Conservation (phyloP, 129 eudicot genomes). For the Saposhnikovia divaricata region DNA sequence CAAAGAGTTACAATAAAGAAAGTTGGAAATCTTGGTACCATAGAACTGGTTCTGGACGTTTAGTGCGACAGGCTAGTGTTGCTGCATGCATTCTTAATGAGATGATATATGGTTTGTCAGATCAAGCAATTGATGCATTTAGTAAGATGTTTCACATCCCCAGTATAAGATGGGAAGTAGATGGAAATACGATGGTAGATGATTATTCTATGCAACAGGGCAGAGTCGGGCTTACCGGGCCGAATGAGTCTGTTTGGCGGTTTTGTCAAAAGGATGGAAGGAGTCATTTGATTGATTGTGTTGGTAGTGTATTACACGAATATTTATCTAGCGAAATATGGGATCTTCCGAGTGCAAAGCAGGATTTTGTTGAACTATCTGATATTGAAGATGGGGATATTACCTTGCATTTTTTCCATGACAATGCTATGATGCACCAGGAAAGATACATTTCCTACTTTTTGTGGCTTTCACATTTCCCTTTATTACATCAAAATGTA, state of each 20-base stretch:
- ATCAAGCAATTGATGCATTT: conserved; percentile 43
- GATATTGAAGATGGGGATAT: conserved; percentile 39
- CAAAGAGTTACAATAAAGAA: conserved; percentile 50
- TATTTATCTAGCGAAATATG: conserved; percentile 81
- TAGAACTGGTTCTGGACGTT: conserved; percentile 63
- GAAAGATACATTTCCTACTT: conserved; percentile 28
- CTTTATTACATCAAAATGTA: neutral
- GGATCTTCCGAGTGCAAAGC: conserved; percentile 66
- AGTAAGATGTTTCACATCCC: conserved; percentile 33
- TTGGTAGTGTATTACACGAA: conserved; percentile 82
- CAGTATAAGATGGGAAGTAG: conserved; percentile 12
- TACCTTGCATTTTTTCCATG: conserved; percentile 52
- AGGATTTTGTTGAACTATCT: conserved; percentile 31
- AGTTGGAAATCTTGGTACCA: conserved; percentile 86
- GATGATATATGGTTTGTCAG: conserved; percentile 82
- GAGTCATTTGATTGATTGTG: conserved; percentile 54
- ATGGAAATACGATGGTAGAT: conserved; percentile 8
- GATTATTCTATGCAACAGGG: neutral
- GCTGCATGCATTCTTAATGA: conserved; percentile 83
- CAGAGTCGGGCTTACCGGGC: conserved; percentile 7
- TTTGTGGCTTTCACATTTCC: conserved; percentile 7
- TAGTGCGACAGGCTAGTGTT: conserved; percentile 88
- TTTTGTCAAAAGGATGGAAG: conserved; percentile 23
- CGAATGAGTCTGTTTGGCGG: conserved; percentile 33
- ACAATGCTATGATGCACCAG: conserved; percentile 87